Conservation (phyloP, 1,284 basidiomycete genomes). For the Lentinus polychrous region DNA sequence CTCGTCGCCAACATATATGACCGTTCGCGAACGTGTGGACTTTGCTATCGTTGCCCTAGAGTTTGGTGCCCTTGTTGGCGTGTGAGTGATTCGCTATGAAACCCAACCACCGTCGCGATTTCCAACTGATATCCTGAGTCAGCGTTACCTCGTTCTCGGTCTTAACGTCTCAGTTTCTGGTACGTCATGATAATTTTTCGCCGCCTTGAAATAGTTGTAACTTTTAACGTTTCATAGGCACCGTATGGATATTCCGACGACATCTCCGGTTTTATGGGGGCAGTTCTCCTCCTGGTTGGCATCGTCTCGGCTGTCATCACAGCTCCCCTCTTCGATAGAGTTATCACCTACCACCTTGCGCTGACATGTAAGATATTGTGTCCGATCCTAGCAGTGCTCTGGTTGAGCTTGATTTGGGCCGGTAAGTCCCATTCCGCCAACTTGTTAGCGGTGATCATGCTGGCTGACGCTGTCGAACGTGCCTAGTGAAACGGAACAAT, state of each 20-base stretch:
- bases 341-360: conserved; percentile 65
- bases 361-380: conserved; percentile 51
- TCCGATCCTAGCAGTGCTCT: conserved; percentile 52
- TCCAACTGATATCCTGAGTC: not conserved
- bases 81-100: conserved; percentile 35
- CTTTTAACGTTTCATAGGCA: conserved; percentile 32
- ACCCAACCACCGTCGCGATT: not conserved
- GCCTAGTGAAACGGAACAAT: conserved; percentile 57
- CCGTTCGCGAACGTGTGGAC: conserved; percentile 56
- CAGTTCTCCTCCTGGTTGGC: conserved; percentile 59
- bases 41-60: conserved; percentile 50
- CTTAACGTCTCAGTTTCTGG: conserved; percentile 61
- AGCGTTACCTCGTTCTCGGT: conserved; percentile 48
- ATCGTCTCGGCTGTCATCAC: conserved; percentile 58
- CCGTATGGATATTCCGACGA: conserved; percentile 67
- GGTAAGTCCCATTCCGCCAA: conserved; percentile 34
- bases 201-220: not conserved
- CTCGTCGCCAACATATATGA: conserved; percentile 45
- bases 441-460: not conserved
- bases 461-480: not conserved
- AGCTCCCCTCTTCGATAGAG: conserved; percentile 71
- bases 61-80: conserved; percentile 60
- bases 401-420: conserved; percentile 74
- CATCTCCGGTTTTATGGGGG: conserved; percentile 62
- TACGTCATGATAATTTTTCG: conserved; percentile 24